Percentiles rank a stretch among this genome's conserved stretches.
Evolutionary conservation across 495 filamentous ascomycete species (phyloP).

Genomic region (Penicillium steckii): DNA sequence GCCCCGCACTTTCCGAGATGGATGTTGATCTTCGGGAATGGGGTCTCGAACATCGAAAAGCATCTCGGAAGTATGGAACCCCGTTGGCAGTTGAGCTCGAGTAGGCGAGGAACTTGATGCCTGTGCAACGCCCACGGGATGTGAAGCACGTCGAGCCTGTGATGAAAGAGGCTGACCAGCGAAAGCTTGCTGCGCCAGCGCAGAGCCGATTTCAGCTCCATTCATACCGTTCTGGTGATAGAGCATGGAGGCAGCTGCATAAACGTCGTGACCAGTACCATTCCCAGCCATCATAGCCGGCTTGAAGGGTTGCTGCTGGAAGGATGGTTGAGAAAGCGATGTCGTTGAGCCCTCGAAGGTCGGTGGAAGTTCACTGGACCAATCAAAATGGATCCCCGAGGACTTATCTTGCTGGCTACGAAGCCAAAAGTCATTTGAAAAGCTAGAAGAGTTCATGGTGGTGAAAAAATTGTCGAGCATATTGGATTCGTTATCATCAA

Average conservation of each 20-base stretch:
- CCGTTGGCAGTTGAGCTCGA: conserved; percentile 26
- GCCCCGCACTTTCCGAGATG: conserved; percentile 34
- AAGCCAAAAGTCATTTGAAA: conserved; percentile 49
- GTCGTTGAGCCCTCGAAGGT: conserved; percentile 60
- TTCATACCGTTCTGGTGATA: conserved; percentile 39
- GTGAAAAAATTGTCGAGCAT: conserved; percentile 64
- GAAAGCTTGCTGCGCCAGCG: conserved; percentile 33
- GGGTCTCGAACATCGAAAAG: conserved; percentile 44
- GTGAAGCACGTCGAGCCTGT: conserved; percentile 16
- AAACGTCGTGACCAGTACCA: conserved; percentile 41
- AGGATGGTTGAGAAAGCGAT: conserved; percentile 54
- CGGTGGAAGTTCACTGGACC: conserved; percentile 56
- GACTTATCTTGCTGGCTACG: conserved; percentile 42
- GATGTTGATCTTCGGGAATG: conserved; percentile 40
- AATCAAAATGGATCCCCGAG: conserved; percentile 47
- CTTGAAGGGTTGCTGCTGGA: conserved; percentile 29
- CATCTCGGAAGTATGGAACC: conserved; percentile 45
- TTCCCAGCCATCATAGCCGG: conserved; percentile 20
- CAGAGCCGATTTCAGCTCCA: conserved; percentile 27
- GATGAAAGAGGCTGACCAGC: conserved; percentile 22
- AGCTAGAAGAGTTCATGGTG: conserved; percentile 55
- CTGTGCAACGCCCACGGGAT: conserved; percentile 17
- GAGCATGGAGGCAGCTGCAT: conserved; percentile 51
- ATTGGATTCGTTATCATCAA: conserved; percentile 60
- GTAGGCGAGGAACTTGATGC: conserved; percentile 17